phyloP scores from a whole-genome alignment of 768 basidiomycete species.

The Cystofilobasidium ferigula region DNA sequence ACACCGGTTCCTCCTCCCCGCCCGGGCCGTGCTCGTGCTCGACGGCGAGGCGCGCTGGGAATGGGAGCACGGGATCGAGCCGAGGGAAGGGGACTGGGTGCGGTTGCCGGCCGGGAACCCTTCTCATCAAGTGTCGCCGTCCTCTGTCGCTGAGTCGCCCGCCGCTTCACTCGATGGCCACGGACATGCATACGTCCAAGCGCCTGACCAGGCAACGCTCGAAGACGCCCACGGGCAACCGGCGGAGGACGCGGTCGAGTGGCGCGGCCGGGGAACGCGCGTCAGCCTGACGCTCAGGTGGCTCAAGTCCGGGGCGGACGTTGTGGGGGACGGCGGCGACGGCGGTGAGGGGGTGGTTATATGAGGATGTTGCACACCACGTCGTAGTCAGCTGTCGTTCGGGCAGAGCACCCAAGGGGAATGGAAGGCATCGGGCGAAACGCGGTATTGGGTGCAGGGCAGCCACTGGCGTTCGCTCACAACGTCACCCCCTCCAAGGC shows the following conservation, averaged over 20 bases:
- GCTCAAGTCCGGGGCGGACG: slow-evolving; percentile 71
- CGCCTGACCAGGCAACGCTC: slow-evolving; percentile 32
- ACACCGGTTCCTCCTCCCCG: slow-evolving; percentile 57
- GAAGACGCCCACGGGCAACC: too few relatives aligned
- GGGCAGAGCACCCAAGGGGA: too few relatives aligned
- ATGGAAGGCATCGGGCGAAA: too few relatives aligned
- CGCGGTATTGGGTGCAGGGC: too few relatives aligned
- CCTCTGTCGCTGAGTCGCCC: neutral
- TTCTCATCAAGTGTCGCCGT: too few relatives aligned
- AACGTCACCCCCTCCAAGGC: too few relatives aligned
- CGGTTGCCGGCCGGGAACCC: too few relatives aligned
- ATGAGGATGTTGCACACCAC: too few relatives aligned
- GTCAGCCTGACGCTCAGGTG: slow-evolving; percentile 80
- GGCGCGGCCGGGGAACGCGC: slow-evolving; percentile 33
- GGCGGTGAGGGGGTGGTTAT: too few relatives aligned
- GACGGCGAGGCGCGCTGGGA: slow-evolving; percentile 68
- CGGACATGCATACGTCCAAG: slow-evolving; percentile 38
- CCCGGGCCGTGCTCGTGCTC: slow-evolving; percentile 64
- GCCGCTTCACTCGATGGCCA: slow-evolving; percentile 45
- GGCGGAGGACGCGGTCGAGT: slow-evolving; percentile 34
- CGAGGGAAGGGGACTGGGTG: slow-evolving; percentile 26
- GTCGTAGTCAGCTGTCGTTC: too few relatives aligned
- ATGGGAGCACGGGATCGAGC: slow-evolving; percentile 82
- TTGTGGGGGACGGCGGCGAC: too few relatives aligned
- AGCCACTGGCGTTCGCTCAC: too few relatives aligned